Base-by-base conservation (phyloP, 768 basidiomycete genomes). In the Lentinula aciculospora region DNA sequence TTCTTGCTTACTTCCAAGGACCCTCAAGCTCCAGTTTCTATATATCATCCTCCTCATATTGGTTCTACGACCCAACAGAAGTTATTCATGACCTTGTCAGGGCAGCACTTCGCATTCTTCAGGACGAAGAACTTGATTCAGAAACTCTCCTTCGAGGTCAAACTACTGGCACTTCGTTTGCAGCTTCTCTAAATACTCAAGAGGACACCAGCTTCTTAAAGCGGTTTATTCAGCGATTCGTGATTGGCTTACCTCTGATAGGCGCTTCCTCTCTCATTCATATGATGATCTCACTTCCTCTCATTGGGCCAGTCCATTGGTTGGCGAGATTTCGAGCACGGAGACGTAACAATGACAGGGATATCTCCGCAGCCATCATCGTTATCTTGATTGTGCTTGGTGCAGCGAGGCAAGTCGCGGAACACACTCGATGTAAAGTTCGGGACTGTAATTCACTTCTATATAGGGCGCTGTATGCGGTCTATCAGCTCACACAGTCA, bases 191-290 rank as follows among this genome's bases (percentile, higher is more conserved):
- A 5, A n/a, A 40, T 37, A 13, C 48, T 15, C 21, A 25, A 9
- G 62, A 69, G 23, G 67, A 69, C 23, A 71, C 81, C 13, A 74
- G 85, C 36, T 58, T 89, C 39, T 39, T 90, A 9, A 74, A 71
- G 58, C 74, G 77, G 31, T 81, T 91, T 62, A 60, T 88, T 53
- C 82, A 80, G 40, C 83, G 89, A n/a, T 86, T 92, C 67, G 62
- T 92, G 12, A 67, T 93, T 25, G 91, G 91, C 23, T 73, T 92
- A 13, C 89, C 91, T 28, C 76, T 92, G 57, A 79, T 93, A 12
- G 89, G 90, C 9, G 88, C 87, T 39, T 83, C 83, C 19, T 91
- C 88, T 15, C 69, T 92, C 42, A 79, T 90, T 17, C 87, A 89
- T 54, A 81, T 89, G 81, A 69, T 92, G 15, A 60, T 84, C 10